Evolutionary conservation across 2,329 filamentous ascomycete genomes (phyloP), one percentile per base, ranked within the genome.

Genomic region (Colletotrichum sp.): DNA sequence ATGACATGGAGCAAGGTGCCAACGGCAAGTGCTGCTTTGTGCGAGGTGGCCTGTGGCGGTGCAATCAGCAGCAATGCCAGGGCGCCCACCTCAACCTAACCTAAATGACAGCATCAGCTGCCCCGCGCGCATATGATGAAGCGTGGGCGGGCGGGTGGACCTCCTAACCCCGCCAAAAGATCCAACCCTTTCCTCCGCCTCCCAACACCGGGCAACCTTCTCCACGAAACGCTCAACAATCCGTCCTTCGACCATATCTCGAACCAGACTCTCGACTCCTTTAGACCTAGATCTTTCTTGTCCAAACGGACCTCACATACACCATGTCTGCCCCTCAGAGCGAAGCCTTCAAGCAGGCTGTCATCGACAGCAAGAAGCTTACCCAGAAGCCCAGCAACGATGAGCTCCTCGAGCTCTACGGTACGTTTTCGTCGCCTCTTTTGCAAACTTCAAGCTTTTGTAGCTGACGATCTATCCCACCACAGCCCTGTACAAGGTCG

Each of bases 321-420:
- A 85, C 74, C 78, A 89, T 89, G 87, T 83, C 85, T 81, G 75
- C 81, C 79, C 72, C 83, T 69, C 84, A 85, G 80, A 86, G 81
- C 80, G 82, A 84, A 70, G 88, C 85, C 75, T 93, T 92, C 87
- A 80, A 90, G 79, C 88, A 86, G 84, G 92, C 92, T 77, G 87
- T 90, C 80, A 83, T 82, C 79, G 92, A 94, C 85, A 92, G 90
- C 86, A 92, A 91, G 86, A 93, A 94, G 89, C 89, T 95, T 78
- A 91, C 90, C 79, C 84, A 87, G 79, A 93, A 93, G 90, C 93
- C 93, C 69, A 83, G 79, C 82, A 90, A 92, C 85, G 88, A 92
- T 24, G 91, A 95, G 78, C 88, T 94, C 64, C 91, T 95, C 80
- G 85, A 92, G 81, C 86, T 92, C 80, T 92, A 92, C 82, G 89